These are phyloP conservation scores for Apophysomyces ossiformis DNA, from an alignment of 371 early-diverging fungal species.

Conservation along the genomic window DNA sequence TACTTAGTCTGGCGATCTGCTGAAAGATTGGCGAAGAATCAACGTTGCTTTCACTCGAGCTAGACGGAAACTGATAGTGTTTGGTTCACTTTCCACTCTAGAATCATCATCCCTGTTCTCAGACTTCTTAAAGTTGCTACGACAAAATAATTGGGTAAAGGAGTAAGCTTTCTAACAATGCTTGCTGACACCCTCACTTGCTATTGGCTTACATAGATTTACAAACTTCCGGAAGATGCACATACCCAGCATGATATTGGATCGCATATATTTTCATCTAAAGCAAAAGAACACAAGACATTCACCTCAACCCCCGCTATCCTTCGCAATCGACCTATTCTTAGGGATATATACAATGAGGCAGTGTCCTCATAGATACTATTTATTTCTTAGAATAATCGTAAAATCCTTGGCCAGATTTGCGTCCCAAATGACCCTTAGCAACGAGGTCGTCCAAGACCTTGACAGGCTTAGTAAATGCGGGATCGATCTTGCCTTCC, in stretches of 20 bases:
- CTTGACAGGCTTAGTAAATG: constrained; percentile 70
- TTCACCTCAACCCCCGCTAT: constrained; percentile 20
- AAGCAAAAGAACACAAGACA: constrained; percentile 18
- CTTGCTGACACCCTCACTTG: too few species aligned
- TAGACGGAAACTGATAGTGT: constrained; percentile 84
- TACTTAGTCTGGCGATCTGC: constrained; percentile 78
- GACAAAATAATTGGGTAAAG: constrained; percentile 55
- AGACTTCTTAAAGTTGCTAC: constrained; percentile 56
- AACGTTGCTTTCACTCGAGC: constrained; percentile 99
- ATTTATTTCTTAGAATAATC: constrained; percentile 60
- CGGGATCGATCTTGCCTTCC: constrained; percentile 73
- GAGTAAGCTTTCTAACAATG: background rate
- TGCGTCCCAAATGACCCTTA: constrained; percentile 84
- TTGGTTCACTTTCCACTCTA: constrained; percentile 82
- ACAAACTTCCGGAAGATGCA: constrained; percentile 25
- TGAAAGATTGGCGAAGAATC: constrained; percentile 92
- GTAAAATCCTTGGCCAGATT: constrained; percentile 91
- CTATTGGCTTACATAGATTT: constrained; percentile 15
- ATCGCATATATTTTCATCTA: constrained; percentile 6
- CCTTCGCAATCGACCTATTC: constrained; percentile 29
- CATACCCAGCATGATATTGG: constrained; percentile 16
- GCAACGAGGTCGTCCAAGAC: constrained; percentile 78
- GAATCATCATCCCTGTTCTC: constrained; percentile 58
- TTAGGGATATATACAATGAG: constrained; percentile 33
- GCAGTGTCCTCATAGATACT: constrained; percentile 11